Base-by-base conservation (phyloP, 306 rosid species). In the Trichosanthes cucumerina region DNA sequence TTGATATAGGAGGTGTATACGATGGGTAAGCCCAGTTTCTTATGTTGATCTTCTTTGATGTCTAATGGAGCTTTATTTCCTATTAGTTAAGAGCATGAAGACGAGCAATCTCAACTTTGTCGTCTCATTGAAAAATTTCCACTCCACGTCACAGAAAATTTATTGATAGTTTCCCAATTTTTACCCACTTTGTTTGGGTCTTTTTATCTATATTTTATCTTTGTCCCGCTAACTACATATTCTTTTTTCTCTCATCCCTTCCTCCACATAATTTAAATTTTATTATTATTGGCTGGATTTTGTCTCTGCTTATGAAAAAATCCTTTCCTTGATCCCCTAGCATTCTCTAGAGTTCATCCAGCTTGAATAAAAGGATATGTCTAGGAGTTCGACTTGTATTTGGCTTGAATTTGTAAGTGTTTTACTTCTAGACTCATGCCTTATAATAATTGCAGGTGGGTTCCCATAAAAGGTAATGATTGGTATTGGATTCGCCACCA, bases 401-500 rank as follows among this genome's bases (percentile, higher is more conserved):
- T 52, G 50, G 50, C 57, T 80, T 72, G 56, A 9, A 76, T 49
- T 47, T 73, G 43, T 26, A 73, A 19, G 26, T 81, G 50, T 75
- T 78, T 76, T 66, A 81, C 38, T 43, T 9, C 80, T 77, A 78
- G 77, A 77, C 69, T 89, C 80, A 79, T 83, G 76, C 86, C 78
- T 36, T 43, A 24, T 15, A 23, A 15, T 12, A 26, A 73, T 84
- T 86, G 70, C 86, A 95, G 98, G 90, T 95, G 91, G 97, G 93
- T 95, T 75, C 98, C 97, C 56, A 95, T 95, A 81, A 92, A 92
- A 81, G 84, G 83, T 79, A 95, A 95, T 81, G 98, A 95, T 80
- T 95, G 98, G 98, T 95, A 65, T 85, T 95, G 98, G 98, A 88
- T 92, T 79, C 98, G 98, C 52, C 98, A 95, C 84, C 97, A 95